Conservation (phyloP, 306 rosid species). For the Gynostemma pentaphyllum region DNA sequence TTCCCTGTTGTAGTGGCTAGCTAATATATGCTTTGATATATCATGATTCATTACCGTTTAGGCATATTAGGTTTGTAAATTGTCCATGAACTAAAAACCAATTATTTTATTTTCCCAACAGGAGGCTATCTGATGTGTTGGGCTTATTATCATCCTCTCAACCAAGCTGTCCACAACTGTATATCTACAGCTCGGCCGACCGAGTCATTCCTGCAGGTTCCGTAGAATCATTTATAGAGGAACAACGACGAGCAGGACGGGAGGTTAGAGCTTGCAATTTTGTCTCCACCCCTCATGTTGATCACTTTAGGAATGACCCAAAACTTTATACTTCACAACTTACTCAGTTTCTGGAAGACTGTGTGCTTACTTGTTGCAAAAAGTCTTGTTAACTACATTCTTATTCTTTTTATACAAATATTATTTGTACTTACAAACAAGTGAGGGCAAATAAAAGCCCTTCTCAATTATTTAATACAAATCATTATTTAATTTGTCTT, state of each 20-base stretch:
- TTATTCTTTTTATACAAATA: constrained; percentile 3
- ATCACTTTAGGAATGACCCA: constrained; percentile 89
- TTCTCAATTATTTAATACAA: too few relatives aligned
- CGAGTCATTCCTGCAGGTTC: constrained; percentile 76
- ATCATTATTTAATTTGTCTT: too few relatives aligned
- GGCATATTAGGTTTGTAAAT: too few relatives aligned
- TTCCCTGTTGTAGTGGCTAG: too few relatives aligned
- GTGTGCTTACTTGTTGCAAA: constrained; percentile 46
- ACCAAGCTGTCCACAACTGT: constrained; percentile 87
- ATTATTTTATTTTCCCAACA: constrained; percentile 17
- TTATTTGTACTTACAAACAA: not conserved
- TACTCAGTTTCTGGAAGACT: constrained; percentile 65
- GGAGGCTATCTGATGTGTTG: constrained; percentile 90
- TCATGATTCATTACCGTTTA: too few relatives aligned
- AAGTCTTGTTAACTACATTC: constrained; percentile 14
- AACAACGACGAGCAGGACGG: constrained; percentile 69
- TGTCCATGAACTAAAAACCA: not conserved
- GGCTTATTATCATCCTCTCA: constrained; percentile 54
- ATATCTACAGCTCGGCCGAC: constrained; percentile 88
- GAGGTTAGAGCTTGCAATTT: constrained; percentile 92
- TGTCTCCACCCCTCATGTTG: constrained; percentile 90
- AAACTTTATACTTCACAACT: constrained; percentile 71
- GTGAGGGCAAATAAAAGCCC: not conserved
- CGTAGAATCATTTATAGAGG: constrained; percentile 70
- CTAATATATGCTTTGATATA: too few relatives aligned